These are phyloP conservation scores for Cryphonectria radicalis DNA, from an alignment of 2,329 filamentous ascomycete species.

Conservation along the genomic window DNA sequence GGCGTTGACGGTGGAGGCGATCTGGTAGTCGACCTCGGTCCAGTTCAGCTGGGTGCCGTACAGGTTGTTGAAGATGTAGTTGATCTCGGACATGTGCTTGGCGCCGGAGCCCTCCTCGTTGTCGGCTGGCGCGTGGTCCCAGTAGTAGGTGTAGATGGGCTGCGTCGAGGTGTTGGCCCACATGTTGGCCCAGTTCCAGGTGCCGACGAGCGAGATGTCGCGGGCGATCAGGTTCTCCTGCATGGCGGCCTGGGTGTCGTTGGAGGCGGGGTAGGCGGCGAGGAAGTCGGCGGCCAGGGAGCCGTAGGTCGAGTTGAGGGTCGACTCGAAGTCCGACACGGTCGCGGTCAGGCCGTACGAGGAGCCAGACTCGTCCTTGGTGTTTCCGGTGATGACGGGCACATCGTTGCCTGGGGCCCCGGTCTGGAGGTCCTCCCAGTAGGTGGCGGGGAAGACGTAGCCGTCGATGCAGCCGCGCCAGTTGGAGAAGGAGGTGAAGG, in stretches of 20 bases:
- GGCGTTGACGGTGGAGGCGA: neutral
- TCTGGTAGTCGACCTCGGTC: slow-evolving; percentile 5
- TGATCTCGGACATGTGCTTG: slow-evolving; percentile 6
- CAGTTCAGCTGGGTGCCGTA: slow-evolving; percentile 5
- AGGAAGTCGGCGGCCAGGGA: neutral
- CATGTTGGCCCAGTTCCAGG: neutral
- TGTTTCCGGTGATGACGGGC: slow-evolving; percentile 10
- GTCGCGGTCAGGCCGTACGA: neutral
- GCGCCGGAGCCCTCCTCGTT: neutral
- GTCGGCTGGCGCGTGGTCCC: slow-evolving; percentile 7
- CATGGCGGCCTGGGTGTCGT: neutral
- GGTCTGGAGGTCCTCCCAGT: neutral
- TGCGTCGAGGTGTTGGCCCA: neutral
- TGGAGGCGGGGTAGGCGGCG: neutral
- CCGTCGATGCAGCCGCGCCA: slow-evolving; percentile 10
- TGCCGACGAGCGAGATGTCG: neutral
- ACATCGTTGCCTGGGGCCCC: slow-evolving; percentile 1
- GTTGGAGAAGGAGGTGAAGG: slow-evolving; percentile 7
- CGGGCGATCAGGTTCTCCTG: neutral
- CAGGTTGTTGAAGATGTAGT: slow-evolving; percentile 6
- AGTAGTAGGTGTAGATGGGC: neutral
- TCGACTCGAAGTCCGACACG: neutral
- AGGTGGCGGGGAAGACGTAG: slow-evolving; percentile 9
- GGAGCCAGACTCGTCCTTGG: slow-evolving; percentile 5
- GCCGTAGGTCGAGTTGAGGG: neutral